Conservation (phyloP, 306 rosid species). For the Vigna hirtella region DNA sequence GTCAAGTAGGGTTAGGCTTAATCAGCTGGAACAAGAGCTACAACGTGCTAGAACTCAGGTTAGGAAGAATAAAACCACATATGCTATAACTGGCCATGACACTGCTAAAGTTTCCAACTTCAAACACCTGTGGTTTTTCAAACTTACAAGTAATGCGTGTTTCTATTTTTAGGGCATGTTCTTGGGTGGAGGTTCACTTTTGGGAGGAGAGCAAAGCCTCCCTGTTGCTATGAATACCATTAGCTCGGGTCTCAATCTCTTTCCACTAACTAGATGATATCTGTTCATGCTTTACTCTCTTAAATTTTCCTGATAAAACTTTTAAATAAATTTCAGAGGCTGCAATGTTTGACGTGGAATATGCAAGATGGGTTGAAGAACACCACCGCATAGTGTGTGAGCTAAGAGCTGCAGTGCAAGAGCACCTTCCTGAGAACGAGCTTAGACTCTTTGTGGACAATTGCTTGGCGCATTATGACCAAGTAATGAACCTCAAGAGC, state of each 20-base stretch:
- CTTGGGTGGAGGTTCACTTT: conserved; percentile 67
- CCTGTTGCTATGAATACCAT: conserved; percentile 63
- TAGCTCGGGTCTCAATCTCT: conserved; percentile 63
- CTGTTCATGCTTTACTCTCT: not conserved
- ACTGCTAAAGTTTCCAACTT: conserved; percentile 4
- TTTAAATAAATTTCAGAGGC: conserved; percentile 57
- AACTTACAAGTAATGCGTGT: conserved; percentile 23
- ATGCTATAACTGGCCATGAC: conserved; percentile 31
- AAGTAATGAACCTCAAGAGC: conserved; percentile 69
- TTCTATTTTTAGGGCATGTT: conserved; percentile 67
- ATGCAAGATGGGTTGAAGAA: conserved; percentile 86
- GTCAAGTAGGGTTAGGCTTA: conserved; percentile 91
- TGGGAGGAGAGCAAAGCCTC: conserved; percentile 85
- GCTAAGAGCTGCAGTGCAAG: conserved; percentile 88
- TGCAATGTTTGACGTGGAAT: conserved; percentile 85
- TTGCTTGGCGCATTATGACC: conserved; percentile 77
- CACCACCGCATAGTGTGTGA: conserved; percentile 80
- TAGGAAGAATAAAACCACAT: conserved; percentile 3
- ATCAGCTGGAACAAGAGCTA: conserved; percentile 92
- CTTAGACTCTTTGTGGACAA: conserved; percentile 78
- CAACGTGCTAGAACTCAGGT: conserved; percentile 89
- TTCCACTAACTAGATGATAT: not conserved
- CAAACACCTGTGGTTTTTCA: not conserved
- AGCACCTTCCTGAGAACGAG: conserved; percentile 80
- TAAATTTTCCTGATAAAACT: not conserved